phyloP scores from a whole-genome alignment of 257 asterid genomes.

The Gynochthodes officinalis region DNA sequence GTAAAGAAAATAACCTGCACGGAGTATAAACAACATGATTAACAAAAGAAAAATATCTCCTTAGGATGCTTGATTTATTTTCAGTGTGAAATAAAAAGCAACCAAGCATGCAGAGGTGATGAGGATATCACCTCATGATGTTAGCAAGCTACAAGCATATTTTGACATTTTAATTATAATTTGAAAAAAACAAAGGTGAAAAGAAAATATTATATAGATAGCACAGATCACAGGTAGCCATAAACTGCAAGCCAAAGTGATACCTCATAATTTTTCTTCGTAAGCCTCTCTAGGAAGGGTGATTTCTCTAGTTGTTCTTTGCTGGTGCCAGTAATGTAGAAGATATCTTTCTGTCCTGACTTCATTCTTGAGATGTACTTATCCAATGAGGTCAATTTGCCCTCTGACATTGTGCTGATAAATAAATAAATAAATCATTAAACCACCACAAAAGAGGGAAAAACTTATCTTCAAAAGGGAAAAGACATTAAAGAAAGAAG shows the following conservation, averaged over 20 bases:
- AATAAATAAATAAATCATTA: background rate
- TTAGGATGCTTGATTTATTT: background rate
- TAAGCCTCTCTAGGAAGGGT: slow-evolving; percentile 91
- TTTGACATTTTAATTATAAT: background rate
- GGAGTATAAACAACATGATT: background rate
- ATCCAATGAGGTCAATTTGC: slow-evolving; percentile 84
- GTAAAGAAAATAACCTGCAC: slow-evolving; percentile 83
- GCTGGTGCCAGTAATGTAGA: slow-evolving; percentile 87
- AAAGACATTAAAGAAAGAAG: background rate
- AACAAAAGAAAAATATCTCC: background rate
- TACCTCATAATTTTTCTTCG: slow-evolving; percentile 89
- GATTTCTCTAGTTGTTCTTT: slow-evolving; percentile 96
- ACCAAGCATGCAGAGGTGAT: background rate
- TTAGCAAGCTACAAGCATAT: background rate
- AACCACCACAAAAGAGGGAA: background rate
- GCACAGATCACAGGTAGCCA: background rate
- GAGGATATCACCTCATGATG: background rate
- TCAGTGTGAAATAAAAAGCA: background rate
- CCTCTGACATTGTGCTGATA: slow-evolving; percentile 84
- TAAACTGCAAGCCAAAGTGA: background rate
- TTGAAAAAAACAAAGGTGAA: too few species aligned
- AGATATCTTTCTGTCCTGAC: slow-evolving; percentile 90
- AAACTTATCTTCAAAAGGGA: background rate
- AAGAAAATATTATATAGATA: background rate
- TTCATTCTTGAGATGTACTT: slow-evolving; percentile 95